Percentiles rank a stretch among this genome's conserved stretches.
Evolutionary conservation across 2,329 filamentous ascomycete genomes (phyloP).

Genomic region (Penicillium sp.): DNA sequence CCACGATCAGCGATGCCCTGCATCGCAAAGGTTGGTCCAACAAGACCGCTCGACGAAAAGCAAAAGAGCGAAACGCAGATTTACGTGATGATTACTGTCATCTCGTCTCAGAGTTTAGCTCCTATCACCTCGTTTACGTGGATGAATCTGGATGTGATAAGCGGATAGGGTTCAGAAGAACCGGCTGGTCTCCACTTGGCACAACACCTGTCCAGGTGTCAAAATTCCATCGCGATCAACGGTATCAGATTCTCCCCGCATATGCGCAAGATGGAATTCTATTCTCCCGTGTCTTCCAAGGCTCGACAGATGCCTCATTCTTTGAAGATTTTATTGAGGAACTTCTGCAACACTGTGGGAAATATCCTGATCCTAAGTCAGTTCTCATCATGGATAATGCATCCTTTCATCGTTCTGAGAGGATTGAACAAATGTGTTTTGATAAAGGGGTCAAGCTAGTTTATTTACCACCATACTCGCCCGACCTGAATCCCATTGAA

Average conservation of each 20-base stretch:
- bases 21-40: no score
- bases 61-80: no score
- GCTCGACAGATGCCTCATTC: background rate
- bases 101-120: background rate
- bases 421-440: no score
- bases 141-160: background rate
- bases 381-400: background rate
- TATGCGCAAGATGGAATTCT: background rate
- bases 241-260: background rate
- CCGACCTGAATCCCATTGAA: conserved; percentile 1
- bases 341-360: background rate
- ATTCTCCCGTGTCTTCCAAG: background rate
- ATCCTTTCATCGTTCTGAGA: background rate
- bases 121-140: background rate
- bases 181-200: background rate
- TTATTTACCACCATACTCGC: background rate
- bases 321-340: background rate
- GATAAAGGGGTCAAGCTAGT: background rate
- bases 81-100: background rate
- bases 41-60: no score
- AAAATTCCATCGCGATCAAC: background rate
- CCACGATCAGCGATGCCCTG: no score
- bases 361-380: background rate
- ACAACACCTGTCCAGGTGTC: background rate
- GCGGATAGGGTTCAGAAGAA: background rate